A percentile compares a stretch with the other conserved stretches of the same genome.
Evolutionary conservation across 139 green algal genomes (phyloP).

Genomic region (Astrephomene gubernaculifera): DNA sequence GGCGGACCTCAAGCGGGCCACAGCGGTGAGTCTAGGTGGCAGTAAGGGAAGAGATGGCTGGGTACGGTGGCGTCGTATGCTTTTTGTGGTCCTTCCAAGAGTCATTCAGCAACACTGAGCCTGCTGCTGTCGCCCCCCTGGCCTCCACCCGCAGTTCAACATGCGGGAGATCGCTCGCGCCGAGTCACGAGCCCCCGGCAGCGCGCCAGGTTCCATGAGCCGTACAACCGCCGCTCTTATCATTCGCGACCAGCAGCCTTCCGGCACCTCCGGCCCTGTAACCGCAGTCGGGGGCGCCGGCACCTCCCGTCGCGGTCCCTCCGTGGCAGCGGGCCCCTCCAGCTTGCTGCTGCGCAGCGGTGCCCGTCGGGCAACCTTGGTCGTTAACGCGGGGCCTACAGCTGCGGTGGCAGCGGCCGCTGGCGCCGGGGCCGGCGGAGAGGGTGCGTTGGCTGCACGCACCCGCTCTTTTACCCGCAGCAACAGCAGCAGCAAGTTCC

Average conservation of each 20-base stretch:
- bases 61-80: no score
- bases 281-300: neutral
- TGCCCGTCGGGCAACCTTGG: neutral
- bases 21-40: neutral
- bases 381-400: neutral
- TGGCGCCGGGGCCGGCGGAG: neutral
- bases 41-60: neutral
- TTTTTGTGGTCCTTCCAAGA: no score
- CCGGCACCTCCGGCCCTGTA: no score
- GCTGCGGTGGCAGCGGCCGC: neutral
- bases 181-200: slow-evolving; percentile 6
- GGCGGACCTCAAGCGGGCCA: slow-evolving; percentile 14
- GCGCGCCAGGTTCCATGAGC: neutral
- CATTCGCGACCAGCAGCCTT: neutral
- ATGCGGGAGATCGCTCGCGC: slow-evolving; percentile 1
- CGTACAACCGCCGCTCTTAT: neutral
- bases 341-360: neutral
- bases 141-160: neutral
- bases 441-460: neutral
- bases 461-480: neutral
- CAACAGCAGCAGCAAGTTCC: slow-evolving; percentile 8
- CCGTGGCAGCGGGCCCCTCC: neutral
- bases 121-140: no score
- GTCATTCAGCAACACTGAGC: no score
- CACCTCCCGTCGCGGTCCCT: neutral